Evolutionary conservation across 1,139 yeast genomes (phyloP).

Genomic region (Saccharomycopsis crataegensis): DNA sequence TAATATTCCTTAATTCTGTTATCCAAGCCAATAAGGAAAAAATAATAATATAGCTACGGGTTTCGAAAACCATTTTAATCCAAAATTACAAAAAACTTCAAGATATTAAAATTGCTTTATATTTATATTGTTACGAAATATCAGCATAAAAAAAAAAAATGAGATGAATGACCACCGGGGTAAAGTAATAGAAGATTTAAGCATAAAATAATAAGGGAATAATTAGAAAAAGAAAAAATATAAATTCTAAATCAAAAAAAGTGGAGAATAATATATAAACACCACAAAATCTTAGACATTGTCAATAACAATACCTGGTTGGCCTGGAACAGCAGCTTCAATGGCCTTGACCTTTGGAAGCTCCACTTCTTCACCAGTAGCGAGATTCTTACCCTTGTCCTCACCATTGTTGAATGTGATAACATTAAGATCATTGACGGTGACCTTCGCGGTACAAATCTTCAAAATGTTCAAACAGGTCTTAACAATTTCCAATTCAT

Average conservation of each 20-base stretch:
- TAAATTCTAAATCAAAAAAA: background rate
- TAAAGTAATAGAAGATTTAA: too few species aligned
- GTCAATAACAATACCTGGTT: conserved; percentile 59
- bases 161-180: too few species aligned
- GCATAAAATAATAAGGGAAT: background rate
- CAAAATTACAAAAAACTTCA: too few species aligned
- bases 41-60: too few species aligned
- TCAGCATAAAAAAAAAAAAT: too few species aligned
- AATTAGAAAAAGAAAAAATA: background rate
- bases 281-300: background rate
- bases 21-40: too few species aligned
- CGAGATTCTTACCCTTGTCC: conserved; percentile 51
- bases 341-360: conserved; percentile 57
- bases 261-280: background rate
- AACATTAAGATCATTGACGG: conserved; percentile 49
- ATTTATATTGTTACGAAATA: too few species aligned
- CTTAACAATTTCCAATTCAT: conserved; percentile 65
- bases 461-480: conserved; percentile 47
- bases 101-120: too few species aligned
- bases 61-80: too few species aligned
- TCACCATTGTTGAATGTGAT: conserved; percentile 55
- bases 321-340: conserved; percentile 86
- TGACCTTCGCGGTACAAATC: conserved; percentile 59
- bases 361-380: conserved; percentile 65
- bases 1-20: too few species aligned